A percentile compares a stretch with the other conserved stretches of the same genome.
Evolutionary conservation across 768 basidiomycete species (phyloP).

Genomic region (Suillus spraguei): DNA sequence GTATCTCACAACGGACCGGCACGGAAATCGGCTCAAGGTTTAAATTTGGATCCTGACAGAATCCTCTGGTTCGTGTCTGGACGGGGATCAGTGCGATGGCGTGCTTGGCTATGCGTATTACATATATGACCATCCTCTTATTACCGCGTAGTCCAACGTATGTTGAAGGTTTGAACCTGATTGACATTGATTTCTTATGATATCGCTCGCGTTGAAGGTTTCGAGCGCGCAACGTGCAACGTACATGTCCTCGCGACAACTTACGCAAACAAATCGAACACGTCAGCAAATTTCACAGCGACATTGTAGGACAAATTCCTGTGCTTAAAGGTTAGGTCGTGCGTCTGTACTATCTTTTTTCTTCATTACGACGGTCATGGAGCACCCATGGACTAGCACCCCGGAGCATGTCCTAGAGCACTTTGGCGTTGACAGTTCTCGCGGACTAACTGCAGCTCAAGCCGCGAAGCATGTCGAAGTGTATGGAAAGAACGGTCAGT

Average conservation of each 20-base stretch:
- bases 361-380: conserved; percentile 46
- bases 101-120: conserved; percentile 1
- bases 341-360: conserved; percentile 14
- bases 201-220: background rate
- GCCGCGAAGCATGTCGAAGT: conserved; percentile 72
- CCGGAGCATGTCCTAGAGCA: conserved; percentile 71
- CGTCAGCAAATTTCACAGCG: conserved; percentile 16
- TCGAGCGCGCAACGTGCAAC: background rate
- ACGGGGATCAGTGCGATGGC: background rate
- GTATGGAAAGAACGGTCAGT: conserved; percentile 85
- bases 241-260: conserved; percentile 8
- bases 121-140: background rate
- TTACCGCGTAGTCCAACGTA: background rate
- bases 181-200: background rate
- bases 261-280: conserved; percentile 19
- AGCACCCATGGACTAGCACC: conserved; percentile 78
- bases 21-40: too few relatives aligned
- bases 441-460: conserved; percentile 68
- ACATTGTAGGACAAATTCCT: background rate
- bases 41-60: too few relatives aligned
- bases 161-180: background rate
- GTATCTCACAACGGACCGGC: too few relatives aligned
- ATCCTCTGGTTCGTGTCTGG: too few relatives aligned
- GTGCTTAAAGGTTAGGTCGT: background rate
- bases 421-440: conserved; percentile 63